Percentiles rank a stretch among this genome's conserved stretches.
Conservation (phyloP, 768 basidiomycete genomes). For the Russula compacta region DNA sequence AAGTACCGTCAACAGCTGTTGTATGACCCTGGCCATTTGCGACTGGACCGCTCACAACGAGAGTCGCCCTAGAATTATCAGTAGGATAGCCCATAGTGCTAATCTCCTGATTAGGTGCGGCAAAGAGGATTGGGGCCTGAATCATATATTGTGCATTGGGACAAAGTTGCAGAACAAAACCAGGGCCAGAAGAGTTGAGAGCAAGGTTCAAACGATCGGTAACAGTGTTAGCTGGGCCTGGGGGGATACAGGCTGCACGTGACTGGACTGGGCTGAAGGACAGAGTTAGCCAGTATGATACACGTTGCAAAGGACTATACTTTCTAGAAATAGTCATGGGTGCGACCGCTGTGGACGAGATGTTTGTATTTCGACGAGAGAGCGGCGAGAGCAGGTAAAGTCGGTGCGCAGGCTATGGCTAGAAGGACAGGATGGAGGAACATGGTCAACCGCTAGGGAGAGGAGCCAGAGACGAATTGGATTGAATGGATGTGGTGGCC, state of each 20-base stretch:
- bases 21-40: conserved; percentile 57
- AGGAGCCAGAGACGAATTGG: not conserved
- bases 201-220: conserved; percentile 58
- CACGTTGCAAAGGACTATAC: not conserved
- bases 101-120: conserved; percentile 67
- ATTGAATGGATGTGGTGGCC: not conserved
- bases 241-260: conserved; percentile 25
- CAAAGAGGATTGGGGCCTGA: conserved; percentile 56
- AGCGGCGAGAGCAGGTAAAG: not conserved
- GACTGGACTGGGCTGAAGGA: not conserved
- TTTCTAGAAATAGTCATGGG: not conserved
- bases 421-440: not conserved
- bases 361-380: not conserved
- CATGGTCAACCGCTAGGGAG: not conserved
- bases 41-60: conserved; percentile 60
- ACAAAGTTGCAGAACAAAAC: conserved; percentile 62
- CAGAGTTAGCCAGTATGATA: not conserved
- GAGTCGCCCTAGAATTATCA: conserved; percentile 53
- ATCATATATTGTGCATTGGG: conserved; percentile 52
- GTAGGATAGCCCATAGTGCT: conserved; percentile 71
- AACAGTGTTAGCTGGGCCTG: conserved; percentile 50
- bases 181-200: conserved; percentile 55
- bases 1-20: conserved; percentile 62
- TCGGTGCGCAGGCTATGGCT: not conserved
- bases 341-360: not conserved